These are phyloP conservation scores for Cruciata laevipes DNA, from an alignment of 257 asterid species.

Conservation along the genomic window DNA sequence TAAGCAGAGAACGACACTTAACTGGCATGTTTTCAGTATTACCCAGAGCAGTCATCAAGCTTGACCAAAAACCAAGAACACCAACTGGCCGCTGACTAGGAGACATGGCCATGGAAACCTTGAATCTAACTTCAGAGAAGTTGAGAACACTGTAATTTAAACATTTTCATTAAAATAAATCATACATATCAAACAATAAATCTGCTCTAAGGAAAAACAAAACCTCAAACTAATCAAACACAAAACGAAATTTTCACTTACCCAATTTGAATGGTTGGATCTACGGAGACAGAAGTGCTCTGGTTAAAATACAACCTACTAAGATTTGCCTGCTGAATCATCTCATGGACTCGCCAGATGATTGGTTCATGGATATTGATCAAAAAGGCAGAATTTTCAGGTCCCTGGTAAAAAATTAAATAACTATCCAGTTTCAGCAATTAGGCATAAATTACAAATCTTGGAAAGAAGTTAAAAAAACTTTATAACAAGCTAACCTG, in stretches of 20 bases:
- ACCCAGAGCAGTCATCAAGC: constrained; percentile 99
- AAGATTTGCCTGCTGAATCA: constrained; percentile 76
- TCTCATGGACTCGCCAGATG: constrained; percentile 94
- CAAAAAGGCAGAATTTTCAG: constrained; percentile 84
- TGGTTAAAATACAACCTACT: constrained; percentile 48
- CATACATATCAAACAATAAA: background rate
- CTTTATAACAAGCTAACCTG: constrained; percentile 54
- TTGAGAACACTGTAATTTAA: constrained; percentile 70
- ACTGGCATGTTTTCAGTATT: constrained; percentile 98
- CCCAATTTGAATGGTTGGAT: constrained; percentile 94
- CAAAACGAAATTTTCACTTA: constrained; percentile 25
- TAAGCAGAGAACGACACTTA: constrained; percentile 31
- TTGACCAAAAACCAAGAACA: constrained; percentile 99
- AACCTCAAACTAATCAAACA: constrained; percentile 3
- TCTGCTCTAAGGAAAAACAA: background rate
- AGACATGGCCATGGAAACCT: constrained; percentile 97
- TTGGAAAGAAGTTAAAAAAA: constrained; percentile 13
- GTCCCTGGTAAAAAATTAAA: constrained; percentile 54
- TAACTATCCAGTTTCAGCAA: constrained; percentile 5
- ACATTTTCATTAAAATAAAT: constrained; percentile 11
- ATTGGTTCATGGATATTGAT: constrained; percentile 93
- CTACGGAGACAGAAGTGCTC: constrained; percentile 90
- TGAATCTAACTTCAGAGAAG: constrained; percentile 86
- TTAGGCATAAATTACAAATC: constrained; percentile 11
- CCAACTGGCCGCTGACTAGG: constrained; percentile 99